These are phyloP conservation scores for Paramecium pentaurelia DNA, from an alignment of 73 alveolate species.

Conservation along the genomic window DNA sequence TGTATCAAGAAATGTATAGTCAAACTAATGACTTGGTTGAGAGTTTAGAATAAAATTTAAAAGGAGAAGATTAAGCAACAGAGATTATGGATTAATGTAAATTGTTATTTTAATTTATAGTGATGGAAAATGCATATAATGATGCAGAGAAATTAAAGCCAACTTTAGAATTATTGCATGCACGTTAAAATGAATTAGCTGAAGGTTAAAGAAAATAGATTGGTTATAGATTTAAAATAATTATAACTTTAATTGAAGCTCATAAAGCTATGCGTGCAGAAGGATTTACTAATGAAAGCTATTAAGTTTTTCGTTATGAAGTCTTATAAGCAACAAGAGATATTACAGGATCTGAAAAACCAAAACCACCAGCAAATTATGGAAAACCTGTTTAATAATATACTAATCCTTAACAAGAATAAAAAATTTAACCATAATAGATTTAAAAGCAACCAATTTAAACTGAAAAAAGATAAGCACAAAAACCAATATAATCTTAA, in stretches of 20 bases:
- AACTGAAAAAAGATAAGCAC: not conserved
- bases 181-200: not conserved
- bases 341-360: not conserved
- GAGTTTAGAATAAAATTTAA: not conserved
- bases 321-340: not conserved
- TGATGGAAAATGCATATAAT: not conserved
- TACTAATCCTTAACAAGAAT: not conserved
- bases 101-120: not conserved
- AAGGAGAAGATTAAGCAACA: slow-evolving; percentile 3
- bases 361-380: not conserved
- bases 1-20: not conserved
- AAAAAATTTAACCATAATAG: not conserved
- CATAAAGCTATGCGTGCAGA: not conserved
- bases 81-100: not conserved
- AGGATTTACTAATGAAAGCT: not conserved
- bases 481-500: not conserved
- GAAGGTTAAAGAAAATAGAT: slow-evolving; percentile 3
- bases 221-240: not conserved
- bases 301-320: not conserved
- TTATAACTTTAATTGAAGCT: not conserved
- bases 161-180: not conserved
- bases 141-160: not conserved
- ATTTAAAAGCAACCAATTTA: not conserved
- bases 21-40: not conserved
- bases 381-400: not conserved